phyloP scores from a whole-genome alignment of 2,329 filamentous ascomycete genomes.

The Hirsutella rhossiliensis region DNA sequence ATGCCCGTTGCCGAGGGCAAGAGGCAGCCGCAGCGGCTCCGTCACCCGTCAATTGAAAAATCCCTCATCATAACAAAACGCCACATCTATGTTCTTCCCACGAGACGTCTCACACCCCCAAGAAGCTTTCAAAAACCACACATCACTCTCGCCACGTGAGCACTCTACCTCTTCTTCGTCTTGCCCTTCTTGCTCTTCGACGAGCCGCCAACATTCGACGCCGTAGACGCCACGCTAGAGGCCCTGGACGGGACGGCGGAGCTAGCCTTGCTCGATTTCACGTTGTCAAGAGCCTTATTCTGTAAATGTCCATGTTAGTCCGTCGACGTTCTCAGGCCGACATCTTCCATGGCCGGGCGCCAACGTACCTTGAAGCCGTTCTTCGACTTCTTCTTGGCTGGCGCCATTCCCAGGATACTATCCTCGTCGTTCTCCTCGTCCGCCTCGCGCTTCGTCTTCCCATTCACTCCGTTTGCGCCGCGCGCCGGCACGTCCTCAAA shows the following conservation, averaged over 20 bases:
- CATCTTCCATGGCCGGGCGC: not conserved
- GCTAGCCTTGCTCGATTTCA: slow-evolving; percentile 69
- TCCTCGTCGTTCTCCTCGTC: slow-evolving; percentile 80
- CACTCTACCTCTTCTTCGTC: slow-evolving; percentile 14
- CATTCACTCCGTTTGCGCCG: slow-evolving; percentile 48
- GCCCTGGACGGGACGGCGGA: slow-evolving; percentile 73
- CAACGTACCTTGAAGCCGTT: slow-evolving; percentile 68
- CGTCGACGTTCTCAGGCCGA: not conserved
- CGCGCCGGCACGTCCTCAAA: slow-evolving; percentile 60
- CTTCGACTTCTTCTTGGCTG: slow-evolving; percentile 92
- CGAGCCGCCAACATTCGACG: slow-evolving; percentile 38
- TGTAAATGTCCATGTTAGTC: slow-evolving; percentile 24
- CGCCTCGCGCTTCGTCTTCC: slow-evolving; percentile 59
- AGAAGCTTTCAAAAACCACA: not conserved
- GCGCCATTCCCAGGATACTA: slow-evolving; percentile 64
- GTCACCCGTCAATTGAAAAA: too few species aligned
- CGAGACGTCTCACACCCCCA: too few species aligned
- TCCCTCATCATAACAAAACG: too few species aligned
- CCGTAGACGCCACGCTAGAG: slow-evolving; percentile 73
- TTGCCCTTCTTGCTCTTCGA: slow-evolving; percentile 34
- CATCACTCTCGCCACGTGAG: not conserved
- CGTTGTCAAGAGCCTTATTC: slow-evolving; percentile 88
- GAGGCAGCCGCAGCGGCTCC: not conserved
- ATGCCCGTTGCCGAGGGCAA: too few species aligned
- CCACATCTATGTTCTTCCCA: too few species aligned